These are phyloP conservation scores for Thelonectria discophora DNA, from an alignment of 2,329 filamentous ascomycete genomes.

Conservation along the genomic window DNA sequence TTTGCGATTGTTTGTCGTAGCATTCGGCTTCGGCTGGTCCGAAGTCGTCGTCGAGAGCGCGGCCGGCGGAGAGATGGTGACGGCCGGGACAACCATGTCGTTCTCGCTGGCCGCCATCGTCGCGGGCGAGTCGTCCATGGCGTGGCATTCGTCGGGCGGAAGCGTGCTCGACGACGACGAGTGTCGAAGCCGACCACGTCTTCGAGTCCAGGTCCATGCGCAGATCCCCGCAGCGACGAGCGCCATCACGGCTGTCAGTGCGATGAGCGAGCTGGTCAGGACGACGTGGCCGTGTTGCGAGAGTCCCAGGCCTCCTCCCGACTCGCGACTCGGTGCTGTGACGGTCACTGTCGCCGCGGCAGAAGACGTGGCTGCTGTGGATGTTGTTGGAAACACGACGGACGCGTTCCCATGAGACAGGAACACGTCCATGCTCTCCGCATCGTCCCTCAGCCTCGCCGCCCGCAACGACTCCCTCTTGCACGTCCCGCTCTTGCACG, in stretches of 20 bases:
- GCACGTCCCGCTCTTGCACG: conserved; percentile 31
- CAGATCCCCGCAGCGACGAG: not conserved
- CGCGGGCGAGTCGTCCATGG: too few relatives aligned
- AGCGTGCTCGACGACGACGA: too few relatives aligned
- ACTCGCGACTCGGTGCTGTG: not conserved
- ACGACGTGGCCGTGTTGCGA: not conserved
- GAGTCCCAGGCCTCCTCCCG: conserved; percentile 6
- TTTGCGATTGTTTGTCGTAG: not conserved
- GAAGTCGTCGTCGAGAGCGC: not conserved
- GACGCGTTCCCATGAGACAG: not conserved
- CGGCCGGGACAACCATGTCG: too few relatives aligned
- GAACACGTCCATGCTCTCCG: not conserved
- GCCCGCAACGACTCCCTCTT: conserved; percentile 24
- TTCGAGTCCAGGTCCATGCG: not conserved
- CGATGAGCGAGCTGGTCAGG: conserved; percentile 5
- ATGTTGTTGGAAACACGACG: not conserved
- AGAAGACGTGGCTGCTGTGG: not conserved
- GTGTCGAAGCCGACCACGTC: too few relatives aligned
- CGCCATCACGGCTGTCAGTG: not conserved
- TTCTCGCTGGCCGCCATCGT: too few relatives aligned
- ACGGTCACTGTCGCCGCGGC: not conserved
- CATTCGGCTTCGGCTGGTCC: not conserved
- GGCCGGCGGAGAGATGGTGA: too few relatives aligned
- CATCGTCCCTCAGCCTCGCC: conserved; percentile 28
- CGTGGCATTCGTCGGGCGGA: too few relatives aligned